phyloP scores from a whole-genome alignment of 2,329 filamentous ascomycete genomes.

The Elsinoe perseae region DNA sequence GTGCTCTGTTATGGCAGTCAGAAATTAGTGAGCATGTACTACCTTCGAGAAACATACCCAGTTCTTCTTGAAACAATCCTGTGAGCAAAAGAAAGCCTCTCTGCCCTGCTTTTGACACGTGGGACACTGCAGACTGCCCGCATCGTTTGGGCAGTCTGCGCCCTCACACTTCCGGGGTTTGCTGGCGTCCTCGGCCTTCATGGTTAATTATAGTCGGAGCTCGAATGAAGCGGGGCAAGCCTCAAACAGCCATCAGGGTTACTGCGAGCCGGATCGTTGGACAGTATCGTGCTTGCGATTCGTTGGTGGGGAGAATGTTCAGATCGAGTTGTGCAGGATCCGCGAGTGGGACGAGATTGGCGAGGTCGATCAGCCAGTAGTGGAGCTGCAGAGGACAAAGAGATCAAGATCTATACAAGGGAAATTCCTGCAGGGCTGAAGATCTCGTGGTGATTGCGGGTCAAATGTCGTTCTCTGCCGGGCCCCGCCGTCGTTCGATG shows the following conservation, averaged over 20 bases:
- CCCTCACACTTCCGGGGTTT: conserved; percentile 54
- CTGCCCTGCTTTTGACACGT: conserved; percentile 87
- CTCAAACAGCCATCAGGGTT: conserved; percentile 13
- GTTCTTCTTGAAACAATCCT: conserved; percentile 98
- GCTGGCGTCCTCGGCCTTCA: conserved; percentile 7
- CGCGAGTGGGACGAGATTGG: background rate
- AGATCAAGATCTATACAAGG: conserved; percentile 9
- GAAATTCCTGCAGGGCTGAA: conserved; percentile 11
- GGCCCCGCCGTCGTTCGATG: conserved; percentile 10
- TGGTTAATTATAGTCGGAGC: background rate
- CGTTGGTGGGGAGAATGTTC: background rate
- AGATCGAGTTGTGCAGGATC: conserved; percentile 11
- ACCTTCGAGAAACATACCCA: conserved; percentile 58
- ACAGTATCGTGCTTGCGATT: background rate
- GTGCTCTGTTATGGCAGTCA: conserved; percentile 50
- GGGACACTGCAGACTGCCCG: conserved; percentile 80
- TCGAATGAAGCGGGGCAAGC: background rate
- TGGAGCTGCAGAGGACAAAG: background rate
- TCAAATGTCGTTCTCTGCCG: background rate
- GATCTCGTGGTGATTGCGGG: background rate
- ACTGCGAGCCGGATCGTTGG: background rate
- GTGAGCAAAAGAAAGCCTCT: conserved; percentile 93
- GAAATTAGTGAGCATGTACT: conserved; percentile 22
- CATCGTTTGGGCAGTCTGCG: conserved; percentile 77
- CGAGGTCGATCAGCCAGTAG: conserved; percentile 4